These are phyloP conservation scores for Entomortierella beljakovae DNA, from an alignment of 192 early-diverging fungal genomes.

Conservation along the genomic window DNA sequence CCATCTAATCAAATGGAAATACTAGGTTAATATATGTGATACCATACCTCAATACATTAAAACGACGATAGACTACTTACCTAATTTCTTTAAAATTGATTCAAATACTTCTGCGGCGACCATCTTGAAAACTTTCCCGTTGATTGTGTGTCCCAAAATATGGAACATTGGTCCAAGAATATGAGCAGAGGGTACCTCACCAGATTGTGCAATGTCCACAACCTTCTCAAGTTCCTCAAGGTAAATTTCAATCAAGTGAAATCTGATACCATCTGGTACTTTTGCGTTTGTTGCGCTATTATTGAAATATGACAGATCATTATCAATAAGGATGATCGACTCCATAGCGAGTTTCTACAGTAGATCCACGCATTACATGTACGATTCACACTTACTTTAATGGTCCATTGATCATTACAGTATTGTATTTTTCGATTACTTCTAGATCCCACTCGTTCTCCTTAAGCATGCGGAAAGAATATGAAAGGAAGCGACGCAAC, in stretches of 20 bases:
- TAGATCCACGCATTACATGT: no score
- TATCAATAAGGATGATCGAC: neutral
- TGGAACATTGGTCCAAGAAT: slow-evolving; percentile 66
- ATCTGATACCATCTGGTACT: slow-evolving; percentile 75
- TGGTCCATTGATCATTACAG: slow-evolving; percentile 67
- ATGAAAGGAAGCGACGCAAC: slow-evolving; percentile 70
- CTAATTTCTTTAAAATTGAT: slow-evolving; percentile 51
- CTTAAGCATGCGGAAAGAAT: slow-evolving; percentile 72
- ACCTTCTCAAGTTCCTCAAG: slow-evolving; percentile 77
- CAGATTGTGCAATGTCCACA: slow-evolving; percentile 56
- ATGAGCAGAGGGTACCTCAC: slow-evolving; percentile 58
- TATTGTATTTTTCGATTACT: slow-evolving; percentile 62
- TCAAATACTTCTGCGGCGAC: slow-evolving; percentile 63
- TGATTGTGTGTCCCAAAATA: slow-evolving; percentile 59
- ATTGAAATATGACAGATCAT: neutral
- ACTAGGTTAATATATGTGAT: neutral
- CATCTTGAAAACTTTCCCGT: slow-evolving; percentile 61
- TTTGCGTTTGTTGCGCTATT: slow-evolving; percentile 67
- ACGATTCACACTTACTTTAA: slow-evolving; percentile 77
- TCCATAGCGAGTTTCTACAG: no score
- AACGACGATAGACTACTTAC: slow-evolving; percentile 1
- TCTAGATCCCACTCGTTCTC: slow-evolving; percentile 67
- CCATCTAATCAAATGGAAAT: slow-evolving; percentile 21
- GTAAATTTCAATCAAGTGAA: slow-evolving; percentile 79
- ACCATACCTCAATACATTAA: neutral